Percentiles rank a stretch among this genome's conserved stretches.
Conservation (phyloP, 1,284 basidiomycete genomes). For the Psilocybe mexicana region DNA sequence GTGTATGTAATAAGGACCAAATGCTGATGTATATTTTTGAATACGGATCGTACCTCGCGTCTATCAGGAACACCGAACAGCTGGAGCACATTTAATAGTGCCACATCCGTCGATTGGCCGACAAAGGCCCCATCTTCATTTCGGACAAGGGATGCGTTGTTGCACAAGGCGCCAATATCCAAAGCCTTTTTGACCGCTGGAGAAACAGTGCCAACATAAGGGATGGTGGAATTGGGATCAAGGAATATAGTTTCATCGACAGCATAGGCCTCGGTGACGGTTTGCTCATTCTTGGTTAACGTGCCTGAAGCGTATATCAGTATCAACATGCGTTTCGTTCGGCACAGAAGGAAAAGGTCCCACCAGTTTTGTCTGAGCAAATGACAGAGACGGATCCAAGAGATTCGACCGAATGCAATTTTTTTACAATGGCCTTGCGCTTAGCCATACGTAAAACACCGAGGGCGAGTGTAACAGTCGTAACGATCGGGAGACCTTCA, state of each 20-base stretch:
- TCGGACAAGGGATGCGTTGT: slow-evolving; percentile 64
- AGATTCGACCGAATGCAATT: slow-evolving; percentile 92
- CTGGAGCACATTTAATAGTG: slow-evolving; percentile 82
- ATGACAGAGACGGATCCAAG: slow-evolving; percentile 94
- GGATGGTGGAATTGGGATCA: slow-evolving; percentile 46
- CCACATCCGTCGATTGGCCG: slow-evolving; percentile 94
- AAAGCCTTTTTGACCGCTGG: slow-evolving; percentile 63
- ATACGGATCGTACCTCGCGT: slow-evolving; percentile 51
- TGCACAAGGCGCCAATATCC: slow-evolving; percentile 71
- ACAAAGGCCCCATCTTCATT: slow-evolving; percentile 78
- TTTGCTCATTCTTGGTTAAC: slow-evolving; percentile 94
- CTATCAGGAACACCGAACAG: slow-evolving; percentile 72
- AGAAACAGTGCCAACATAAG: slow-evolving; percentile 39
- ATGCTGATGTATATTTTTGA: slow-evolving; percentile 8
- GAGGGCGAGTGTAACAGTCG: slow-evolving; percentile 93
- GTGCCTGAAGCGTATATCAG: slow-evolving; percentile 61
- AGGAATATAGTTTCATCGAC: slow-evolving; percentile 81
- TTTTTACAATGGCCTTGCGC: slow-evolving; percentile 96
- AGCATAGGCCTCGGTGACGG: slow-evolving; percentile 85
- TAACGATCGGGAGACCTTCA: slow-evolving; percentile 96
- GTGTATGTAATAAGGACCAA: not conserved
- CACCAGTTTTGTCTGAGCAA: slow-evolving; percentile 96
- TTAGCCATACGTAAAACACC: slow-evolving; percentile 94
- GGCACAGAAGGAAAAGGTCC: slow-evolving; percentile 1
- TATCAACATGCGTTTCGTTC: not conserved